phyloP scores from a whole-genome alignment of 352 stramenopile genomes.

The Globisporangium acanthophoron region DNA sequence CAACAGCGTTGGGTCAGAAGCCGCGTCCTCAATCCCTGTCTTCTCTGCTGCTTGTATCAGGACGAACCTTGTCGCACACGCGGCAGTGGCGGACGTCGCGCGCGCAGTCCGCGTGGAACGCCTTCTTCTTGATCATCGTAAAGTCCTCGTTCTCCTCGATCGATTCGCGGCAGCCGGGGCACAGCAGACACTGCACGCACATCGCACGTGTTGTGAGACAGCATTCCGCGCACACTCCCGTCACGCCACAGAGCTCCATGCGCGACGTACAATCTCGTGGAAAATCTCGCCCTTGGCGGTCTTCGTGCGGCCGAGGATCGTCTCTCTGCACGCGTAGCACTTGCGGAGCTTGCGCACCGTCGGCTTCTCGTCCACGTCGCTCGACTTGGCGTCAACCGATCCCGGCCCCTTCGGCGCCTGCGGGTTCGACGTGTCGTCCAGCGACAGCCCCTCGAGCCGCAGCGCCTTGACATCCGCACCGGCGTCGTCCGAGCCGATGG shows the following conservation, averaged over 20 bases:
- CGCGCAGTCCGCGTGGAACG: slow-evolving; percentile 72
- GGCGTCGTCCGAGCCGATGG: slow-evolving; percentile 15
- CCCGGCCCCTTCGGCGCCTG: slow-evolving; percentile 28
- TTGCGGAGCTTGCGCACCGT: slow-evolving; percentile 70
- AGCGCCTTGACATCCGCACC: slow-evolving; percentile 37
- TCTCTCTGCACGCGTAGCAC: slow-evolving; percentile 79
- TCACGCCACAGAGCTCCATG: background rate
- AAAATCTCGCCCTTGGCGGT: slow-evolving; percentile 75
- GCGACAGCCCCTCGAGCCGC: slow-evolving; percentile 24
- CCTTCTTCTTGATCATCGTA: slow-evolving; percentile 76
- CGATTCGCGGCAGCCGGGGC: slow-evolving; percentile 59
- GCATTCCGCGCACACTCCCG: background rate
- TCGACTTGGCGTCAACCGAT: slow-evolving; percentile 53
- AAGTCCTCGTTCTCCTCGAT: slow-evolving; percentile 81
- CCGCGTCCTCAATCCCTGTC: background rate
- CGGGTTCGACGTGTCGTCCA: slow-evolving; percentile 27
- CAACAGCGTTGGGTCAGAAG: background rate
- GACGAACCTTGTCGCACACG: slow-evolving; percentile 58
- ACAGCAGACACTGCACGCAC: slow-evolving; percentile 52
- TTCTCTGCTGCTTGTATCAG: too few species aligned
- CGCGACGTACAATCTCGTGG: slow-evolving; percentile 64
- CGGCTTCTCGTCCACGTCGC: slow-evolving; percentile 48
- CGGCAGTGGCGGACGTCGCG: slow-evolving; percentile 62
- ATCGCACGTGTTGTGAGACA: background rate
- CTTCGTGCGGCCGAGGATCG: slow-evolving; percentile 76